Evolutionary conservation across 1,284 basidiomycete species (phyloP).

Genomic region (Baeospora myosura): DNA sequence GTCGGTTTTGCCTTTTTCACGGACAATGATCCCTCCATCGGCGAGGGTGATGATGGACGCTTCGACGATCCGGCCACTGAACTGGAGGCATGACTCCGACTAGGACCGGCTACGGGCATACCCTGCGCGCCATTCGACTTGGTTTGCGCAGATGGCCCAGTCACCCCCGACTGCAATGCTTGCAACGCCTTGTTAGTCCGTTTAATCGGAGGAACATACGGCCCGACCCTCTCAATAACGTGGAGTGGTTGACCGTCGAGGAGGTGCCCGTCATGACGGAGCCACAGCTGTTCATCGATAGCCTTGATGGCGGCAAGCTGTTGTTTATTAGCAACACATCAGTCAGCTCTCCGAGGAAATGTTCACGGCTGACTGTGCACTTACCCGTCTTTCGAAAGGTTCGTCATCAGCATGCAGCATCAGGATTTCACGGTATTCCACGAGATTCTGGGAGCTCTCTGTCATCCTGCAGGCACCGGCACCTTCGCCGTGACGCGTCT

Average conservation of each 20-base stretch:
- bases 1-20: conserved; percentile 3
- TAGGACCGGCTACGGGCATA: not conserved
- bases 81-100: no score
- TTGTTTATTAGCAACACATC: not conserved
- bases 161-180: not conserved
- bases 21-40: not conserved
- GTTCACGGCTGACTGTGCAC: conserved; percentile 16
- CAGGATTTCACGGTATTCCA: conserved; percentile 60
- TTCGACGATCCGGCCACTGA: not conserved
- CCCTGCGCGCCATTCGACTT: not conserved
- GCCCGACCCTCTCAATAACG: not conserved
- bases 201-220: not conserved
- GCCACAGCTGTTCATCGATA: conserved; percentile 8
- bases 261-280: conserved; percentile 5
- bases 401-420: conserved; percentile 56
- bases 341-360: not conserved
- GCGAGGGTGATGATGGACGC: not conserved
- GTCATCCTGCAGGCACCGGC: conserved; percentile 54
- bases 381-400: conserved; percentile 54
- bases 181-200: not conserved
- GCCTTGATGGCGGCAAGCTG: conserved; percentile 7
- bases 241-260: conserved; percentile 6
- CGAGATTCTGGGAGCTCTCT: conserved; percentile 53
- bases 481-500: conserved; percentile 36
- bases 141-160: not conserved